These are phyloP conservation scores for Agrocybe praecox DNA, from an alignment of 768 basidiomycete species.

Conservation along the genomic window DNA sequence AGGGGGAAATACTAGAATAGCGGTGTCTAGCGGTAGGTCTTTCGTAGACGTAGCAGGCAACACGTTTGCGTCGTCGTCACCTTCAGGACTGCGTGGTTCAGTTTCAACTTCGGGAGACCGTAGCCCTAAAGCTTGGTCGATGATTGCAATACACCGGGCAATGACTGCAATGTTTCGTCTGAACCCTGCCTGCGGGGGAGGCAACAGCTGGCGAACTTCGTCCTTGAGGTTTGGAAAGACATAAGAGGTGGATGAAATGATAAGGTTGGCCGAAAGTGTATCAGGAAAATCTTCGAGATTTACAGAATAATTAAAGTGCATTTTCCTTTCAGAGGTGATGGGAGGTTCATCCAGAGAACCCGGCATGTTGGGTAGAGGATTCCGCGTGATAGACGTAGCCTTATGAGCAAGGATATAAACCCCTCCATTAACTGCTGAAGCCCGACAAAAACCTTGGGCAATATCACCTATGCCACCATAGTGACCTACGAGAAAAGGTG, in stretches of 20 bases:
- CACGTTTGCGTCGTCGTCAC: not conserved
- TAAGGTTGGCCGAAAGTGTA: slow-evolving; percentile 50
- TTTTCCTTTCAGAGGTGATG: not conserved
- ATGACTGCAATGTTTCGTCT: slow-evolving; percentile 13
- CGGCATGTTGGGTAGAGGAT: not conserved
- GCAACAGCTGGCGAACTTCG: slow-evolving; percentile 13
- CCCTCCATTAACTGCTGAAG: slow-evolving; percentile 78
- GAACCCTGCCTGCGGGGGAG: slow-evolving; percentile 5
- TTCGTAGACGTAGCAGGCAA: not conserved
- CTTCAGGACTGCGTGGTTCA: not conserved
- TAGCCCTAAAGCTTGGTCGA: slow-evolving; percentile 35
- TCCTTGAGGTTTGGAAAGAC: slow-evolving; percentile 29
- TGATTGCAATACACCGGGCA: slow-evolving; percentile 39
- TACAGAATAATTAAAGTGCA: slow-evolving; percentile 39
- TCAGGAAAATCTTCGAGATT: slow-evolving; percentile 65
- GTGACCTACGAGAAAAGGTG: slow-evolving; percentile 90
- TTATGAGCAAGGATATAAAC: slow-evolving; percentile 72
- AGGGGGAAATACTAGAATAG: slow-evolving; percentile 77
- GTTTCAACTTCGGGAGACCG: slow-evolving; percentile 11
- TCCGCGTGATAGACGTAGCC: slow-evolving; percentile 32
- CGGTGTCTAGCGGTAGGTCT: slow-evolving; percentile 53
- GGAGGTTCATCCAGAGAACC: not conserved
- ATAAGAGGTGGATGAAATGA: slow-evolving; percentile 52
- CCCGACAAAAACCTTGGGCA: slow-evolving; percentile 87
- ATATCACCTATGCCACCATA: slow-evolving; percentile 95